Evolutionary conservation across 768 basidiomycete genomes (phyloP).

Genomic region (Heimioporus sp.): DNA sequence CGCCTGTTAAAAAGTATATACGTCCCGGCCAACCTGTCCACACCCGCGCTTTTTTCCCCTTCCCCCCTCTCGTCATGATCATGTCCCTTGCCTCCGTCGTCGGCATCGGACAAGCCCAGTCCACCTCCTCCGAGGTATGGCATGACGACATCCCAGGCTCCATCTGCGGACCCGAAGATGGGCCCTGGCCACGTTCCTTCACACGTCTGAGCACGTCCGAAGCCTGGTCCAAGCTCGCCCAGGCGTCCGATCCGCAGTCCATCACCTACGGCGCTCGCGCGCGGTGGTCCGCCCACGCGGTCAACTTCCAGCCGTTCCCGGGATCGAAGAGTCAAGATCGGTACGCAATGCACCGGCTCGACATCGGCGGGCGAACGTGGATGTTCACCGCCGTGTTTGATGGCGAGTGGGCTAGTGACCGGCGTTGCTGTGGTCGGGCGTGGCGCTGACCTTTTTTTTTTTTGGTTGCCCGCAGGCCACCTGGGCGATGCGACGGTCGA

Average conservation of each 20-base stretch:
- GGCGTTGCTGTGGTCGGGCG: too few species aligned
- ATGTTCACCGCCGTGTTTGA: slow-evolving; percentile 71
- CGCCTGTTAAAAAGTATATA: slow-evolving; percentile 27
- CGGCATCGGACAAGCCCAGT: slow-evolving; percentile 8
- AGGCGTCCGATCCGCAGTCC: slow-evolving; percentile 51
- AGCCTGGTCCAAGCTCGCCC: slow-evolving; percentile 51
- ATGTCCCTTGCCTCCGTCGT: slow-evolving; percentile 15
- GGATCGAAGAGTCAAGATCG: slow-evolving; percentile 59
- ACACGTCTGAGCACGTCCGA: slow-evolving; percentile 48
- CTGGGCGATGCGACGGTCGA: slow-evolving; percentile 68
- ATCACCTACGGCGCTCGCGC: slow-evolving; percentile 35
- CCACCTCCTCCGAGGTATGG: slow-evolving; percentile 42
- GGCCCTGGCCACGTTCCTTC: slow-evolving; percentile 62
- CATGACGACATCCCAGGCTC: slow-evolving; percentile 62
- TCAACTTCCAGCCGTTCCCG: slow-evolving; percentile 67
- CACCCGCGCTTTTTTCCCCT: not conserved
- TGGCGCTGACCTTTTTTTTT: not conserved
- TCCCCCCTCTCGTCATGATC: slow-evolving; percentile 11
- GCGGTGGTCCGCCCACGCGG: slow-evolving; percentile 49
- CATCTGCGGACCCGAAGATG: slow-evolving; percentile 61
- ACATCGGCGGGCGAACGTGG: slow-evolving; percentile 57
- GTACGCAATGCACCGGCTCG: slow-evolving; percentile 55
- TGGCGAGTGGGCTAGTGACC: slow-evolving; percentile 38
- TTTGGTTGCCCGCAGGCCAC: slow-evolving; percentile 44
- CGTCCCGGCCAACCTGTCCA: slow-evolving; percentile 4